These are phyloP conservation scores for Solanum stenotomum DNA, from an alignment of 257 asterid species.

Conservation along the genomic window DNA sequence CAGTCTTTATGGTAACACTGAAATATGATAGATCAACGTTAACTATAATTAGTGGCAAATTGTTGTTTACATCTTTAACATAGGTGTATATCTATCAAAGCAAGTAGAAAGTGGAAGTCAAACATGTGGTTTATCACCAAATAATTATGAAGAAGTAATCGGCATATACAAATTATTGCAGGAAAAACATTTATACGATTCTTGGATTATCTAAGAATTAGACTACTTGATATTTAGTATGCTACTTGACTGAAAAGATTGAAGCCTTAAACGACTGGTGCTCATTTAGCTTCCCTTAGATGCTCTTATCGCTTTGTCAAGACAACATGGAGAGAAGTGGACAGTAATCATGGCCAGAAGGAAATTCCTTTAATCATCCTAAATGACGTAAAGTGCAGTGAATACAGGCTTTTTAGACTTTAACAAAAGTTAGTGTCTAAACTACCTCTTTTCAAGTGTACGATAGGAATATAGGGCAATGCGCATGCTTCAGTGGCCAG, in stretches of 20 bases:
- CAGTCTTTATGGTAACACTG: constrained; percentile 89
- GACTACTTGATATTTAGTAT: neutral
- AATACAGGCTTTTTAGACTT: neutral
- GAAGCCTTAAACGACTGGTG: neutral
- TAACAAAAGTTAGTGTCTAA: neutral
- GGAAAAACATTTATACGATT: neutral
- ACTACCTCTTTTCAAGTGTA: neutral
- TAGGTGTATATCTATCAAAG: neutral
- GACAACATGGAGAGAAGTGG: neutral
- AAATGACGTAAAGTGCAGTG: neutral
- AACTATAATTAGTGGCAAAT: constrained; percentile 4
- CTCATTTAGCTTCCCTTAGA: neutral
- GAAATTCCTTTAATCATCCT: neutral
- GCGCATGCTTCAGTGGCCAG: neutral
- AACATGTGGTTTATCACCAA: neutral
- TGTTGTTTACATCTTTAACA: neutral
- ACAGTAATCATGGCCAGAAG: neutral
- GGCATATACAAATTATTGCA: neutral
- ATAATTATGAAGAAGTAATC: neutral
- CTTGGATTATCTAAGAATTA: neutral
- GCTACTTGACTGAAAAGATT: neutral
- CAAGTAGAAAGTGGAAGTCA: neutral
- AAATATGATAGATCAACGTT: constrained; percentile 5
- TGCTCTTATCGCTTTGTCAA: neutral
- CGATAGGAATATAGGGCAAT: neutral